A percentile compares a stretch with the other conserved stretches of the same genome.
These are phyloP conservation scores for Bolboschoenus planiculmis DNA, from an alignment of 176 grass and related monocot species.

Conservation along the genomic window DNA sequence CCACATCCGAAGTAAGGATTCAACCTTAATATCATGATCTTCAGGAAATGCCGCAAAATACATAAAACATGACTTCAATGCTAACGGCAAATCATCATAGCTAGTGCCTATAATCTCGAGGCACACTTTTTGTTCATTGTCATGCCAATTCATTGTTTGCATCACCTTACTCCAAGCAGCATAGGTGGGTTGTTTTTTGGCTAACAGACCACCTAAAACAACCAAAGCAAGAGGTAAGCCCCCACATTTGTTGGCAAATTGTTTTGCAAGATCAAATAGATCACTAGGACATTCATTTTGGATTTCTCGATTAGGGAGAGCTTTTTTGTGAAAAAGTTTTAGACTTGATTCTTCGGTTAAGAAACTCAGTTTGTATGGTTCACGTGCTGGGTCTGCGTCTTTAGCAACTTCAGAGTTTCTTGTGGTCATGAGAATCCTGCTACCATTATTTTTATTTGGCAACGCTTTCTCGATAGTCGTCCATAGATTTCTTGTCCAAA, in stretches of 20 bases:
- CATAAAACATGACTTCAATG: not conserved
- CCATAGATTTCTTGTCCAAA: not conserved
- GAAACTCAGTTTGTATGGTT: not conserved
- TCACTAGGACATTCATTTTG: not conserved
- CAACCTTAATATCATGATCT: not conserved
- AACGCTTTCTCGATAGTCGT: not conserved
- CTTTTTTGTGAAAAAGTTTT: not conserved
- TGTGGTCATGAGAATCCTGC: not conserved
- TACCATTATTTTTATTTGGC: not conserved
- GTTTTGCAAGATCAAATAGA: not conserved
- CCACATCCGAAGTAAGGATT: not conserved
- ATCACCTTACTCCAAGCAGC: not conserved
- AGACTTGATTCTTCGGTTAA: not conserved
- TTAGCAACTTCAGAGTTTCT: not conserved
- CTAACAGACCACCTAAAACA: not conserved
- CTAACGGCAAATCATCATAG: not conserved
- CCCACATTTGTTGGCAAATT: slow-evolving; percentile 9
- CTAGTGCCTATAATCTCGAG: slow-evolving; percentile 1
- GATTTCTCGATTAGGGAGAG: not conserved
- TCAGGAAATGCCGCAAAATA: not conserved
- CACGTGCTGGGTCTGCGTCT: not conserved
- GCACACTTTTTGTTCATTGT: not conserved
- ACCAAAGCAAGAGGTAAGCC: slow-evolving; percentile 5
- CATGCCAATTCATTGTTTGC: not conserved
- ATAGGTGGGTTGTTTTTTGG: not conserved